Evolutionary conservation across 495 filamentous ascomycete genomes (phyloP).

Genomic region (Letharia columbiana): DNA sequence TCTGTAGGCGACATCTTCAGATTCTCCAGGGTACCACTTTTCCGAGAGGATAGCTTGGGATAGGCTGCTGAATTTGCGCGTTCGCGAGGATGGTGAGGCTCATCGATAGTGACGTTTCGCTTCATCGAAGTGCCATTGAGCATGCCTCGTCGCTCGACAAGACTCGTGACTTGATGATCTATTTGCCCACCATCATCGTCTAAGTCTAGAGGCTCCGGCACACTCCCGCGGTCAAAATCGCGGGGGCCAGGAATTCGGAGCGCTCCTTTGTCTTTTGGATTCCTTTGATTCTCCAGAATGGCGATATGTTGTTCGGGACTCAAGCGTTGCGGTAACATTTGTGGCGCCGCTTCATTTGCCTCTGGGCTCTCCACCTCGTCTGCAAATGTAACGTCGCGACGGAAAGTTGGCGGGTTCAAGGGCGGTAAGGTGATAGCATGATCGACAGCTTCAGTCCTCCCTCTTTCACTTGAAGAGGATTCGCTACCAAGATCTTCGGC

Average conservation of each 20-base stretch:
- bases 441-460: not conserved
- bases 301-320: slow-evolving; percentile 72
- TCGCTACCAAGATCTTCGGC: slow-evolving; percentile 15
- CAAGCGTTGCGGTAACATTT: slow-evolving; percentile 43
- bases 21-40: slow-evolving; percentile 15
- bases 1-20: slow-evolving; percentile 13
- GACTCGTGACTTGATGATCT: slow-evolving; percentile 16
- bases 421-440: not conserved
- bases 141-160: slow-evolving; percentile 8
- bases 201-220: slow-evolving; percentile 54
- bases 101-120: slow-evolving; percentile 42
- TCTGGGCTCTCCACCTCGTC: slow-evolving; percentile 42
- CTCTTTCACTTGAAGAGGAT: slow-evolving; percentile 17
- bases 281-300: slow-evolving; percentile 77
- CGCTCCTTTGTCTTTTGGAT: slow-evolving; percentile 57
- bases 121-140: slow-evolving; percentile 20
- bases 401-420: slow-evolving; percentile 12
- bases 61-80: slow-evolving; percentile 14
- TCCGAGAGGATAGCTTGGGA: slow-evolving; percentile 18
- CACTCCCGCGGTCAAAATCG: slow-evolving; percentile 71
- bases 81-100: slow-evolving; percentile 31
- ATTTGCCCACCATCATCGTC: slow-evolving; percentile 28
- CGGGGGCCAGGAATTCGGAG: slow-evolving; percentile 80
- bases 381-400: slow-evolving; percentile 52
- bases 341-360: slow-evolving; percentile 30